Base-by-base conservation (phyloP, 805 yeast genomes). In the Komagataella populi region DNA sequence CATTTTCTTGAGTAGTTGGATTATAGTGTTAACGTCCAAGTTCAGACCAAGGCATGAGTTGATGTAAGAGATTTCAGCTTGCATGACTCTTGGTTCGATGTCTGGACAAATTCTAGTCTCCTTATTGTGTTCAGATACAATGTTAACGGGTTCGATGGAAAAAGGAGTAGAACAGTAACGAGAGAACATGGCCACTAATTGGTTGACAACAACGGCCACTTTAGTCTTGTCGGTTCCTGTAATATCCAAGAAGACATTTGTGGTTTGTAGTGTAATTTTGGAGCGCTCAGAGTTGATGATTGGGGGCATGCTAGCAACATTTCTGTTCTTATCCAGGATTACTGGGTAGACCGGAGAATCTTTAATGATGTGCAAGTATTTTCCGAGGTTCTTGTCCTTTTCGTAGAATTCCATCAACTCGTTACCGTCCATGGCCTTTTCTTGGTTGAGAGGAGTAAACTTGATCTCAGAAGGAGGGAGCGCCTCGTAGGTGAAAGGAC, bases 161-260 rank as follows among this genome's bases (percentile, higher is more conserved):
- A 89, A 93, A 57, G 87, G 85, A 48, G 79, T 81, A 16, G 71
- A 78, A 66, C 90, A 84, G 72, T 93, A 90, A 62, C 82, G 81
- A 45, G 97, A 81, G 66, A 93, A 93, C 98, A 93, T 91, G 54
- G 98, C 93, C 53, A 90, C 95, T 60, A 93, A 68, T 67, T 85
- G 95, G 69, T 90, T 85, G 55, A 93, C 78, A 53, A 93, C 99
- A 63, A 93, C 76, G 63, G 88, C 97, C 49, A 89, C 84, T 70
- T 95, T 95, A 55, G 99, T 91, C 66, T 70, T 85, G 66, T 93
- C 99, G 50, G 96, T 87, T 57, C 96, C 99, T 16, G 98, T 91
- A 53, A 88, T 79, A 58, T 93, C 99, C 60, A 93, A 81, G 67
- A 91, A 88, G 55, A 95, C 86, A 62, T 93, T 90, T 58, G 71